Evolutionary conservation across 768 basidiomycete species (phyloP).

Genomic region (Multifurca ochricompacta): DNA sequence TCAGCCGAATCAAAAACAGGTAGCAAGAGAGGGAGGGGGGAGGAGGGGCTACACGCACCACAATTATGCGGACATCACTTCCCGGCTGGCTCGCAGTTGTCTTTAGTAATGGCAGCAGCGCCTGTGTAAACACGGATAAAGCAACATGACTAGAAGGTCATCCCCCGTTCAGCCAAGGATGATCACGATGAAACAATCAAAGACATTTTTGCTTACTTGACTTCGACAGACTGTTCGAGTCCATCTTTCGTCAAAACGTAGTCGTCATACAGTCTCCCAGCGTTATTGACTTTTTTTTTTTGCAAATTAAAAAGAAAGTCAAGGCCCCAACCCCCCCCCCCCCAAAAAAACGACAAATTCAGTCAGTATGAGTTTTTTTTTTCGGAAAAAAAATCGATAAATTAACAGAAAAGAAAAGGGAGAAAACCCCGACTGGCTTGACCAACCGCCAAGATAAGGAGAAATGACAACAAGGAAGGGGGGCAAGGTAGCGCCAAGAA

Average conservation of each 20-base stretch:
- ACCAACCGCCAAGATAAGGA: no score
- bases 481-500: no score
- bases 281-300: background rate
- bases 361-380: no score
- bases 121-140: background rate
- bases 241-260: background rate
- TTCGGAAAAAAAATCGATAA: no score
- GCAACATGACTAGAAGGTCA: constrained; percentile 2
- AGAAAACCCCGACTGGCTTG: no score
- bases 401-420: no score
- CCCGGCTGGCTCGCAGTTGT: background rate
- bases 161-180: no score
- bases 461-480: no score
- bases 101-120: background rate
- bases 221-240: background rate
- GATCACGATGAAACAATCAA: no score
- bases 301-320: no score
- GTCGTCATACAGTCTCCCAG: background rate
- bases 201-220: background rate
- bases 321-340: no score
- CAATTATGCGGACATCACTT: constrained; percentile 3
- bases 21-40: background rate
- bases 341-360: background rate
- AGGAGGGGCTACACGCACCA: background rate
- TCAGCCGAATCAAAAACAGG: background rate